Base-by-base conservation (phyloP, 2,329 filamentous ascomycete genomes). In the Trichoderma brevicompactum region DNA sequence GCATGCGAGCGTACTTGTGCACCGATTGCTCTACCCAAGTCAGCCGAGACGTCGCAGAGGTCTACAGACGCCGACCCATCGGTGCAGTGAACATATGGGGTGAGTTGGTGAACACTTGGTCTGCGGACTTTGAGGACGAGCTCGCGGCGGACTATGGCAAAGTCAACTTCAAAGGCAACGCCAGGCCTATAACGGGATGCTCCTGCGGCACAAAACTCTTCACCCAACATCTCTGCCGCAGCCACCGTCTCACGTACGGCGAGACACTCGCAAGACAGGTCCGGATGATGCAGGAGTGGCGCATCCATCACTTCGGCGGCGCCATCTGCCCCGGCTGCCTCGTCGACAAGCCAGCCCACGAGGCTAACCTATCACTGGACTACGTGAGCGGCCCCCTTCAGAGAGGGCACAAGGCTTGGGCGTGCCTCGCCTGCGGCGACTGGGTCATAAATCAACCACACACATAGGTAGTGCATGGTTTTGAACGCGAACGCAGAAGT, bases 1-100 rank as follows among this genome's bases (percentile, higher is more conserved):
- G 40, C 38, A 73, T 80, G 70, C 74, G 79, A 3, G 72, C 72
- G 46, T 79, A 78, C 69, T 71, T 78, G 5, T 81, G 79, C 68
- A 36, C 50, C 10, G 32, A 34, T 0, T 81, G 79, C 68, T 58
- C 72, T 10, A 19, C 44, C 1, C 28, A 32, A 5, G 54, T 70
- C 5, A 65, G 69, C 19, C 8, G 40, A 4, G 60, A 62, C 2
- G 43, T 44, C 0, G n/a, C 48, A 2, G 66, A 58, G 7, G 23
- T 68, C 28, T n/a, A 17, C 6, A 32, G 62, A 9, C 65, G 70
- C 56, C 55, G 62, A 17, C 58, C 49, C 19, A 63, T 66, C 8
- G 69, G 67, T 15, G 68, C 70, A 2, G 52, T 66, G 52, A 68
- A 68, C 7, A 66, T 79, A 23, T 78, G 71, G 68, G 75, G 76